Evolutionary conservation across 1,284 basidiomycete genomes (phyloP), one percentile per base, ranked within the genome.

Genomic region (Ustanciosporium gigantosporum): DNA sequence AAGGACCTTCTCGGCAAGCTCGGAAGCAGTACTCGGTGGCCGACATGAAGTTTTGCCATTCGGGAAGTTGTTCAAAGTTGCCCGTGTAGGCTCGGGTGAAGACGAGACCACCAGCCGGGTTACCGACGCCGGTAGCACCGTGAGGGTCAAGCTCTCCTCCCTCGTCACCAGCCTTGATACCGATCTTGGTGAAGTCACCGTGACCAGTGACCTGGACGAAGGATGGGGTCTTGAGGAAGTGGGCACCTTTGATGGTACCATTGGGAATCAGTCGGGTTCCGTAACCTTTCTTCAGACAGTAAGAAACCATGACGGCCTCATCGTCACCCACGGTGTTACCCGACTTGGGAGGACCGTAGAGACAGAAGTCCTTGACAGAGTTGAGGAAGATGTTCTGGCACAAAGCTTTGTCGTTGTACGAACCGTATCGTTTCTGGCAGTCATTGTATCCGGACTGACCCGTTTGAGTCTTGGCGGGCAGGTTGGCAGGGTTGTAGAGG

Each of bases 201-300:
- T 39, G 39, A 47, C 85, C 87, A 41, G 85, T 86, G 53, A 88
- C 78, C 75, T 88, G 86, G 23, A 88, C 82, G 70, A 85, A 89
- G 73, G 86, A 84, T 17, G 70, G 83, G 4, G 89, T 84, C 74
- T 84, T 81, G 57, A 85, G 81, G 68, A 85, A 86, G 77, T 88
- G 88, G 22, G 85, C 89, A 46, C 86, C 85, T 17, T 81, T 81
- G 74, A 91, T 84, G 21, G 88, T 81, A 25, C 87, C 89, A 53
- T 86, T 82, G 20, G 89, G 90, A 64, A 92, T 89, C 56, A 89
- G 78, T 44, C 87, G 85, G 14, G 86, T 85, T 45, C 46, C 60
- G 49, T 64, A 59, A 22, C 68, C 68, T 6, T 53, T 81, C 81
- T 86, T 83, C 32, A 81, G 81, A 74, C 88, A 89, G 84, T 85